phyloP scores from a whole-genome alignment of 192 early-diverging fungal species.

The Endogone sp. region DNA sequence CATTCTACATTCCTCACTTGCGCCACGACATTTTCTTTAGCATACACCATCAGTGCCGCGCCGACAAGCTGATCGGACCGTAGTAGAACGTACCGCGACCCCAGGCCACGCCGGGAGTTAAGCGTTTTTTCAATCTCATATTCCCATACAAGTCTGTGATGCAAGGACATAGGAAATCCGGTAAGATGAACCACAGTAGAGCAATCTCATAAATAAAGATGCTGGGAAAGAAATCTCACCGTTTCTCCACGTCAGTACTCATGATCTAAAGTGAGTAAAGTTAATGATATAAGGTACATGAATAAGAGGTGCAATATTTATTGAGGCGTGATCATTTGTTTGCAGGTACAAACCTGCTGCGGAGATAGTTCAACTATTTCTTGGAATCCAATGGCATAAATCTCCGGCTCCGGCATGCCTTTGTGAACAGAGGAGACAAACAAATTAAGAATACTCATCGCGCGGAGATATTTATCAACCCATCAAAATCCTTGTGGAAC shows the following conservation, averaged over 20 bases:
- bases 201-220: too few relatives aligned
- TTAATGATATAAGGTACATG: too few relatives aligned
- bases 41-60: constrained; percentile 86
- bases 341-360: constrained; percentile 37
- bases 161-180: background rate
- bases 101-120: constrained; percentile 31
- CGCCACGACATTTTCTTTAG: constrained; percentile 59
- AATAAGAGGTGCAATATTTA: too few relatives aligned
- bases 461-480: too few relatives aligned
- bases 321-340: too few relatives aligned
- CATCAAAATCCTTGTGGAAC: too few relatives aligned
- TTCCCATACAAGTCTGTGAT: constrained; percentile 38
- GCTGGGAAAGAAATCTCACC: constrained; percentile 28
- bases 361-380: constrained; percentile 92
- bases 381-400: constrained; percentile 89
- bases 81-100: constrained; percentile 69
- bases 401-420: constrained; percentile 55
- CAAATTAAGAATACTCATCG: too few relatives aligned
- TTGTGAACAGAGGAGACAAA: background rate
- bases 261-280: constrained; percentile 49
- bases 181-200: background rate
- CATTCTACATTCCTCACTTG: constrained; percentile 82
- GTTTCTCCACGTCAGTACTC: constrained; percentile 57
- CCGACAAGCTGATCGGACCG: constrained; percentile 89
- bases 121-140: constrained; percentile 43